Evolutionary conservation across 257 asterid species (phyloP).

Genomic region (Nicotiana knightiana): DNA sequence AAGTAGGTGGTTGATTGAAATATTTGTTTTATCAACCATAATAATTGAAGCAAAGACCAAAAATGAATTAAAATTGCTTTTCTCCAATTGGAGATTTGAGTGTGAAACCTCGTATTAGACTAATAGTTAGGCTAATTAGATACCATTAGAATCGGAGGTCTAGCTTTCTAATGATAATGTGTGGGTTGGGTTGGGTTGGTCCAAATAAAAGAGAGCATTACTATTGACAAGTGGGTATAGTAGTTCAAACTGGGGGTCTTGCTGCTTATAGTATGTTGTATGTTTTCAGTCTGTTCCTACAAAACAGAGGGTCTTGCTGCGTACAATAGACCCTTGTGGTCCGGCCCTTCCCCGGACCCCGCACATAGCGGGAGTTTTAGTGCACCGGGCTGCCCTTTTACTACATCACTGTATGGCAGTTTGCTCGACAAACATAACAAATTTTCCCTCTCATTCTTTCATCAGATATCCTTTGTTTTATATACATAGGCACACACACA

Average conservation of each 20-base stretch:
- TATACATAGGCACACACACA: no score
- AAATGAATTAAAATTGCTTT: neutral
- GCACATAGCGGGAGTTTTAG: no score
- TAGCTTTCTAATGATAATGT: neutral
- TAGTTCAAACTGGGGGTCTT: neutral
- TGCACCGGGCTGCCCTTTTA: no score
- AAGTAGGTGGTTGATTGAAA: neutral
- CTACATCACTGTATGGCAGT: constrained; percentile 8
- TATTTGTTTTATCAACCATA: neutral
- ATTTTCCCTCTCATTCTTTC: neutral
- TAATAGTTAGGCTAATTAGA: neutral
- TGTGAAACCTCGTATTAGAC: neutral
- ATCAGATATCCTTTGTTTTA: no score
- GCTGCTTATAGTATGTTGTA: neutral
- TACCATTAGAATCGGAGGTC: neutral
- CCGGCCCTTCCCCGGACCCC: no score
- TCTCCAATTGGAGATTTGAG: neutral
- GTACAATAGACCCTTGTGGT: no score
- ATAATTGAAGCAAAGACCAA: neutral
- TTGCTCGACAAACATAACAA: neutral
- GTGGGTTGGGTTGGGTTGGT: neutral
- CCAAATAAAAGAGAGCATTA: neutral
- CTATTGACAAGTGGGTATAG: neutral
- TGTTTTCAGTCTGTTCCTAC: constrained; percentile 7
- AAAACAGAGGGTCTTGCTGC: neutral